Evolutionary conservation across 495 filamentous ascomycete species (phyloP), one percentile per base, ranked within the genome.

Genomic region (Poronia punctata): DNA sequence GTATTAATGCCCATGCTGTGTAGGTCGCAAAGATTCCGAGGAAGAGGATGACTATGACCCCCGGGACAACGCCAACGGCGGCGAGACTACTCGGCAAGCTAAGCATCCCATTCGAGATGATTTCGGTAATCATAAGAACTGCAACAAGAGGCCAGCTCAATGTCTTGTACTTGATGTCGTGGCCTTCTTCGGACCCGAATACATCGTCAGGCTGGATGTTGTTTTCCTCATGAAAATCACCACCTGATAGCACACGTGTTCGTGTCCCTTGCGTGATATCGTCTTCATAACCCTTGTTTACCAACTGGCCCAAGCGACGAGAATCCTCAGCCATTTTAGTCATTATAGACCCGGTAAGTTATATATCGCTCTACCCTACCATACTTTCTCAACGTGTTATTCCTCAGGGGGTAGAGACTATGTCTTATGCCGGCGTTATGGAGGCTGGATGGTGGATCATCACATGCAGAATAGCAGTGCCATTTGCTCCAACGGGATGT

Each of bases 1-100:
- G 74, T 4, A 76, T 77, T 34, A 85, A 74, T 16, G 83, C 62
- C 50, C 70, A 83, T 35, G 78, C 79, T 1, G 80, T 84, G 51
- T 82, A 86, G 9, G 73, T 80, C 6, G 79, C 71, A 11, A 83
- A 60, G 16, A 74, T 60, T 15, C 80, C 80, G 1, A 68, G 47
- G 25, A 59, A 58, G 9, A 65, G 19, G 29, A 70, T 64, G 34
- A 68, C 49, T 3, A 68, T 51, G 17, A 66, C 48, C 17, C 74
- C 75, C 6, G 77, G 75, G 3, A 78, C 65, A 25, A 81, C 49
- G 5, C 76, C 77, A 11, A 81, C 71, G 2, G 67, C 63, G 1
- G 74, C 71, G 3, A 78, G 53, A 3, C 64, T 70, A 6, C 66
- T 72, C 0, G 77, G 76, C 14, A 80, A 53, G 6, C 69, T 75